Conservation (phyloP, 768 basidiomycete species). For the Trametes elegans region DNA sequence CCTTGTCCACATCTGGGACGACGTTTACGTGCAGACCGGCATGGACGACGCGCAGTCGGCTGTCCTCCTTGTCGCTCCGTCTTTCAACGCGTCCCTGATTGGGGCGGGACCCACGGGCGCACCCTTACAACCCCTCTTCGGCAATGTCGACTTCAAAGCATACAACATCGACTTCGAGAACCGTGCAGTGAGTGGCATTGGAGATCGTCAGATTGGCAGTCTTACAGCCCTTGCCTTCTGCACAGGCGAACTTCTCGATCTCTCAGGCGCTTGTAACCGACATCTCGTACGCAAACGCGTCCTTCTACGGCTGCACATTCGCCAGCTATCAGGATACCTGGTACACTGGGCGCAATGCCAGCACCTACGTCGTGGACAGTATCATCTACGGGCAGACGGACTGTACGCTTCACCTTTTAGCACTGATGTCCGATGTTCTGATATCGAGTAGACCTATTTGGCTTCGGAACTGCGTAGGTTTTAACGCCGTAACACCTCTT, state of each 20-base stretch:
- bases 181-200: slow-evolving; percentile 43
- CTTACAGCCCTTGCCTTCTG: not conserved
- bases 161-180: slow-evolving; percentile 71
- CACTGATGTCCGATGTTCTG: not conserved
- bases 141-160: slow-evolving; percentile 56
- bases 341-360: slow-evolving; percentile 58
- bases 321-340: slow-evolving; percentile 65
- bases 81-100: slow-evolving; percentile 54
- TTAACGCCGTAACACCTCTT: no score
- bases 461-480: slow-evolving; percentile 57
- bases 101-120: slow-evolving; percentile 61
- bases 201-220: not conserved
- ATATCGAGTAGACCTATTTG: slow-evolving; percentile 47
- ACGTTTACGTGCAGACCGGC: slow-evolving; percentile 39
- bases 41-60: slow-evolving; percentile 59
- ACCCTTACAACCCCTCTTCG: slow-evolving; percentile 48
- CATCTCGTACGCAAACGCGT: slow-evolving; percentile 64
- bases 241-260: slow-evolving; percentile 53
- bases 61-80: slow-evolving; percentile 56
- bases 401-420: slow-evolving; percentile 38
- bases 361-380: slow-evolving; percentile 60
- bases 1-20: slow-evolving; percentile 54
- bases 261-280: slow-evolving; percentile 62
- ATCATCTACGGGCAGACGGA: slow-evolving; percentile 64
- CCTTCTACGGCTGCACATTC: slow-evolving; percentile 63